Conservation (phyloP, 805 yeast species). For the Cyberlindnera nakhonratchasimensis region DNA sequence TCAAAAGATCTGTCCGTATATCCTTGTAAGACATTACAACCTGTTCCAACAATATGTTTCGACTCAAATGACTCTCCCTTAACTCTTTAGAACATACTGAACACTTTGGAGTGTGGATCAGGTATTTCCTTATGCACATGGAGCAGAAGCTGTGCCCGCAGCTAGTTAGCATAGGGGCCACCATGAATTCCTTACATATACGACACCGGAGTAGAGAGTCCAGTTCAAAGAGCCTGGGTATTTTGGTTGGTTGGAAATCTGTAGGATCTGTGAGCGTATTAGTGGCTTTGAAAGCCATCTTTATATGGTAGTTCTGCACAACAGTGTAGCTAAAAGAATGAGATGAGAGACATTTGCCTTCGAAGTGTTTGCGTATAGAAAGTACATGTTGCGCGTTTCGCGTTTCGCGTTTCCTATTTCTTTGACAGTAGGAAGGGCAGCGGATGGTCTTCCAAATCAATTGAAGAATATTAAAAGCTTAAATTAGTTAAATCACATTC, state of each 20-base stretch:
- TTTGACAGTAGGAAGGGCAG: too few relatives aligned
- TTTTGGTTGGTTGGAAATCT: slow-evolving; percentile 57
- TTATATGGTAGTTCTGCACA: slow-evolving; percentile 1
- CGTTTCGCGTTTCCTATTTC: neutral
- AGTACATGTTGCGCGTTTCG: too few relatives aligned
- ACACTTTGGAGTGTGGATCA: slow-evolving; percentile 59
- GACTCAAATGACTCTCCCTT: slow-evolving; percentile 63
- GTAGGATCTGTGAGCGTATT: slow-evolving; percentile 55
- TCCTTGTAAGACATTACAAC: slow-evolving; percentile 50
- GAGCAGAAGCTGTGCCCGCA: slow-evolving; percentile 93
- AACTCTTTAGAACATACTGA: slow-evolving; percentile 75
- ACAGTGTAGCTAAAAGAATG: too few relatives aligned
- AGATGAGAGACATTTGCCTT: too few relatives aligned
- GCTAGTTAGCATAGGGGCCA: slow-evolving; percentile 76
- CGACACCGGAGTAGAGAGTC: slow-evolving; percentile 79
- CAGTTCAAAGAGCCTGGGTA: slow-evolving; percentile 56
- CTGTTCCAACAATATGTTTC: slow-evolving; percentile 71
- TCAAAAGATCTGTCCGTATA: slow-evolving; percentile 39
- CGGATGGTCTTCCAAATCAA: too few relatives aligned
- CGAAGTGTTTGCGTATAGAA: too few relatives aligned
- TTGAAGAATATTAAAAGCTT: too few relatives aligned
- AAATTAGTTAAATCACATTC: too few relatives aligned
- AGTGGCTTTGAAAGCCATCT: slow-evolving; percentile 4
- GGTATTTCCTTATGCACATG: slow-evolving; percentile 70
- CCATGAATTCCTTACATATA: slow-evolving; percentile 79